Evolutionary conservation across 257 asterid species (phyloP), one percentile per base, ranked within the genome.

Genomic region (Solanum appendiculatum): DNA sequence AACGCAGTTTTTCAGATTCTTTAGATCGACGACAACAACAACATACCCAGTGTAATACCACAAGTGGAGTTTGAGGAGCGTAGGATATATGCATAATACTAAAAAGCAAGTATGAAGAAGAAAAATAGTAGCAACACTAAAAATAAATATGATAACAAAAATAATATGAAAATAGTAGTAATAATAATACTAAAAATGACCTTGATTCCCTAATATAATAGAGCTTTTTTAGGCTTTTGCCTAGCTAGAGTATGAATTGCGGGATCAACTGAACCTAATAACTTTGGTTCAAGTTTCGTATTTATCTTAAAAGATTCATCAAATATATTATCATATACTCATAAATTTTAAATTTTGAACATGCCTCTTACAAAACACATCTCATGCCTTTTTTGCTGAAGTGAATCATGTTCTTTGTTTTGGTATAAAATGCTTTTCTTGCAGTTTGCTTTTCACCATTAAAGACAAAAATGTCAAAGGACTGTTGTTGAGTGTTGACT

Each of bases 51-150:
- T 63, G 1, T 63, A 10, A 63, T 63, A 0, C 3, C 18, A 10
- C 4, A 27, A 63, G 70, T 63, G 70, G 16, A 5, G 33, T 63
- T 1, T n/a, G 9, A 0, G 16, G 0, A 63, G 3, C 0, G 16
- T 63, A 10, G 3, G 16, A n/a, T n/a, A n/a, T n/a, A n/a, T n/a
- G n/a, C n/a, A n/a, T n/a, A n/a, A n/a, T n/a, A n/a, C n/a, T n/a
- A 7, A 40, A 9, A 40, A 40, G 9, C 46, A 40, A 40, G 46
- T n/a, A 51, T 51, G 60, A 51, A 18, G 60, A 51, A 51, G 60
- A 51, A 51, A 18, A 51, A 51, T 51, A 51, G 60, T 51, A 51
- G n/a, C 60, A 51, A 51, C 60, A 51, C 60, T 51, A 51, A 51
- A 51, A 51, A n/a, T n/a, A n/a, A 5, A 51, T 0, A 51, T 51